A percentile compares a stretch with the other conserved stretches of the same genome.
These are phyloP conservation scores for Colletotrichum plurivorum DNA, from an alignment of 2,329 filamentous ascomycete species.

Conservation along the genomic window DNA sequence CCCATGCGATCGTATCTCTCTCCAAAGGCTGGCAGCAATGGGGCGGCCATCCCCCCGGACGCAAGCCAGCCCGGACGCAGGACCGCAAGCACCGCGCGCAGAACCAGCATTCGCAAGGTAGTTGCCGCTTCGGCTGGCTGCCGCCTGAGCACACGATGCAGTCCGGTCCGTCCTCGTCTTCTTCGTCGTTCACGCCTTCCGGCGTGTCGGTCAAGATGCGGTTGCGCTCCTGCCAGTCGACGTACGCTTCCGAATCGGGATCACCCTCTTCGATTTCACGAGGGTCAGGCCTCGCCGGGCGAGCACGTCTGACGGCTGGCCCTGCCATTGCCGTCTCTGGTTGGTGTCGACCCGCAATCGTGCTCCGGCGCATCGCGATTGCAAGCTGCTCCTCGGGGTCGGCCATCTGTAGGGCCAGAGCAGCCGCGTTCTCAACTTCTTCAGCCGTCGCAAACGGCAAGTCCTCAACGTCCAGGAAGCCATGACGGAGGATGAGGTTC, in stretches of 20 bases:
- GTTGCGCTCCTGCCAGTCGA: conserved; percentile 35
- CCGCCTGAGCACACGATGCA: conserved; percentile 29
- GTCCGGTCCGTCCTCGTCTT: neutral
- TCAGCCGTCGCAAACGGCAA: conserved; percentile 4
- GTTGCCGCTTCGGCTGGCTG: conserved; percentile 11
- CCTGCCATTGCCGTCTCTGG: neutral
- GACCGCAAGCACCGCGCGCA: conserved; percentile 38
- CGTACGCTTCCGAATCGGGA: conserved; percentile 1
- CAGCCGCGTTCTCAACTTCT: conserved; percentile 27
- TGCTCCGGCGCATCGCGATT: conserved; percentile 29
- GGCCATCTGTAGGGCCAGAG: conserved; percentile 22
- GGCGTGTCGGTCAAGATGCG: conserved; percentile 24
- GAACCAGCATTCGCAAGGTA: conserved; percentile 39
- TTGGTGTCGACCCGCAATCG: neutral
- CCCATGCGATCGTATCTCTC: conserved; percentile 27
- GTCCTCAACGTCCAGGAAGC: conserved; percentile 25
- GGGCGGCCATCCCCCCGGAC: conserved; percentile 38
- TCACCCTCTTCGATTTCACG: neutral
- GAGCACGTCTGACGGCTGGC: neutral
- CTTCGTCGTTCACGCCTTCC: neutral
- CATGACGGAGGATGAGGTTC: conserved; percentile 28
- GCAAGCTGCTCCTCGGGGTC: conserved; percentile 23
- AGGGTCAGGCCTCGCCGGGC: too few species aligned
- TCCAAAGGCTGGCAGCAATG: conserved; percentile 38
- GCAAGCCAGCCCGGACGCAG: conserved; percentile 36